Evolutionary conservation across 345 rosid genomes (phyloP), one percentile per base, ranked within the genome.

Genomic region (Zanthoxylum bungeanum): DNA sequence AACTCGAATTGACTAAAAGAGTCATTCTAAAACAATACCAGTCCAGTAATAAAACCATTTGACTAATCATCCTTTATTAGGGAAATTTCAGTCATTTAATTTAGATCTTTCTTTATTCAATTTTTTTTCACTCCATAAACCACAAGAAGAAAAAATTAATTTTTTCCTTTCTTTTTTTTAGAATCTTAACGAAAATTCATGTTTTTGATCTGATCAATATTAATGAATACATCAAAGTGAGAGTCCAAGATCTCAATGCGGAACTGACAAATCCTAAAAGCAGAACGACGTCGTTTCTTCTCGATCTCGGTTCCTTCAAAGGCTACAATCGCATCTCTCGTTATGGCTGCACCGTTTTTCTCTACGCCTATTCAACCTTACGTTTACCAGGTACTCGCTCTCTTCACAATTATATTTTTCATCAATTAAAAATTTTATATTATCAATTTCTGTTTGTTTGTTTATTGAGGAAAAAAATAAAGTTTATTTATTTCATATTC

Each of bases 271-370:
- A 42, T 36, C 28, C 1, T 2, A 24, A 24, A 16, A 50, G 9
- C 10, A 7, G 25, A 57, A 22, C 71, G 70, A 25, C 67, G 36
- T 34, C 44, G 62, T 58, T 64, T 53, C 34, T 39, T 25, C 0
- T 42, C 21, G 53, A 57, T 57, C 52, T 46, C 33, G 7, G 24
- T 31, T 42, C 6, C 37, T 44, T 44, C 11, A 19, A 28, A 28
- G 27, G 66, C 72, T 47, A 50, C 42, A 60, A 68, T 68, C 39
- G 75, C 39, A 31, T 71, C 57, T 66, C 9, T 30, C 46, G 56
- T 76, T 68, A 95, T 95, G 98, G 99, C 99, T 16, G 98, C 99
- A 42, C 98, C 99, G 37, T 95, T 93, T 80, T 95, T 93, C 86
- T 85, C 97, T 0, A 95, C 97, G 67, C 99, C 99, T 69, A 87